Percentiles rank a stretch among this genome's conserved stretches.
Evolutionary conservation across 2,329 filamentous ascomycete species (phyloP).

Genomic region (Stagonosporopsis chrysanthemi): DNA sequence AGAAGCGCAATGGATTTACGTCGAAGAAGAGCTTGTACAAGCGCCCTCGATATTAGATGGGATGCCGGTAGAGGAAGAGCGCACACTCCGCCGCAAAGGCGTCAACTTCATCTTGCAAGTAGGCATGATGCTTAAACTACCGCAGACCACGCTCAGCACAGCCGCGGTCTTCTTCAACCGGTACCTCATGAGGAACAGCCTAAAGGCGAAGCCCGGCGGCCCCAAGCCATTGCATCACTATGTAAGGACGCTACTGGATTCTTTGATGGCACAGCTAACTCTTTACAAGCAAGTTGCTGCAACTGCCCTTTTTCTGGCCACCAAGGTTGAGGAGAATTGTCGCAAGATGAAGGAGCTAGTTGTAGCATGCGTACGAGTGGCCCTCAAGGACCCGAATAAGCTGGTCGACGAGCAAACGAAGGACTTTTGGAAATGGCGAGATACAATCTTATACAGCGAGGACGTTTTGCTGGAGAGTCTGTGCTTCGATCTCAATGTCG

Average conservation of each 20-base stretch:
- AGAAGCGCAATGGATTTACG: conserved; percentile 87
- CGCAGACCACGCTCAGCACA: conserved; percentile 89
- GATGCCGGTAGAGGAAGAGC: conserved; percentile 77
- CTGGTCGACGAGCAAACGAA: conserved; percentile 96
- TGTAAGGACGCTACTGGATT: conserved; percentile 36
- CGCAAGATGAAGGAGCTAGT: conserved; percentile 95
- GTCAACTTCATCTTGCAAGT: conserved; percentile 97
- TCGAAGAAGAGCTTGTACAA: conserved; percentile 78
- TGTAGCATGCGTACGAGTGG: conserved; percentile 90
- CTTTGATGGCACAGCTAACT: conserved; percentile 13
- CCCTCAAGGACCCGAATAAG: conserved; percentile 90
- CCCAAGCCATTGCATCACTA: conserved; percentile 84
- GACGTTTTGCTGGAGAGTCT: conserved; percentile 89
- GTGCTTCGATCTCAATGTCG: conserved; percentile 91
- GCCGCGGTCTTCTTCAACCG: conserved; percentile 95
- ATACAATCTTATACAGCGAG: conserved; percentile 91
- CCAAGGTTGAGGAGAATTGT: conserved; percentile 97
- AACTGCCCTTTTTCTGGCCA: conserved; percentile 89
- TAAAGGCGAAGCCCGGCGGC: conserved; percentile 72
- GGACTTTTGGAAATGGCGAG: conserved; percentile 97
- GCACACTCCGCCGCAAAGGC: conserved; percentile 83
- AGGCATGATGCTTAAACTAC: conserved; percentile 88
- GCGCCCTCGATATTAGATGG: conserved; percentile 88
- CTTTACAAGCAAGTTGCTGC: conserved; percentile 75
- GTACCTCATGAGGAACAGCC: conserved; percentile 89